Evolutionary conservation across 306 rosid species (phyloP).

Genomic region (Albizia julibrissin): DNA sequence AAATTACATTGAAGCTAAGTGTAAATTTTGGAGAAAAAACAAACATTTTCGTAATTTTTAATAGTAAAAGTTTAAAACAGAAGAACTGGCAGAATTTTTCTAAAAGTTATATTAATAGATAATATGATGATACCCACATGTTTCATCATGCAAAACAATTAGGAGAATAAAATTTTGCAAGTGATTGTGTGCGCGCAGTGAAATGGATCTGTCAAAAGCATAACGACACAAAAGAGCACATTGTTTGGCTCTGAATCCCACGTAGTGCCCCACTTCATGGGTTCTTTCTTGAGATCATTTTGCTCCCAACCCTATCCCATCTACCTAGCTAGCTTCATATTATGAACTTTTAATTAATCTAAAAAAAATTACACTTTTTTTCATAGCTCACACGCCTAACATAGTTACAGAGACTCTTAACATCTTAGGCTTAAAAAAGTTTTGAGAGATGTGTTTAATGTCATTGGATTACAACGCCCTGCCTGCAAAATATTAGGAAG

Average conservation of each 20-base stretch:
- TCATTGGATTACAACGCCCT: too few relatives aligned
- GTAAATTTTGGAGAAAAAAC: neutral
- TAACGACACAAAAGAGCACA: neutral
- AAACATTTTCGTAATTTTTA: too few relatives aligned
- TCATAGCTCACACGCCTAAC: too few relatives aligned
- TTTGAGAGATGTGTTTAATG: too few relatives aligned
- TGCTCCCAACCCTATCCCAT: neutral
- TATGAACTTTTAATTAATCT: neutral
- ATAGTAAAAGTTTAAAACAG: neutral
- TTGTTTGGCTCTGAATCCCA: slow-evolving; percentile 8
- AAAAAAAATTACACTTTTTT: too few relatives aligned
- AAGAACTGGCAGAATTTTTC: neutral
- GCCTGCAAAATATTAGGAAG: too few relatives aligned
- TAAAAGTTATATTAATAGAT: too few relatives aligned
- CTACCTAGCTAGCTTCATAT: neutral
- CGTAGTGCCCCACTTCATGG: slow-evolving; percentile 18
- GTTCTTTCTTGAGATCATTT: slow-evolving; percentile 1
- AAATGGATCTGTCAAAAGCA: slow-evolving; percentile 11
- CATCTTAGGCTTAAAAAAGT: too few relatives aligned
- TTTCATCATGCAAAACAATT: neutral
- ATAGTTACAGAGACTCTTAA: too few relatives aligned
- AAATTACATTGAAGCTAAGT: too few relatives aligned
- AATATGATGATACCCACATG: neutral
- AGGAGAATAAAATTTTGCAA: neutral
- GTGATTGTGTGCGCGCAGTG: neutral